Conservation (phyloP, 805 yeast genomes). For the Ogataea salicorniae region DNA sequence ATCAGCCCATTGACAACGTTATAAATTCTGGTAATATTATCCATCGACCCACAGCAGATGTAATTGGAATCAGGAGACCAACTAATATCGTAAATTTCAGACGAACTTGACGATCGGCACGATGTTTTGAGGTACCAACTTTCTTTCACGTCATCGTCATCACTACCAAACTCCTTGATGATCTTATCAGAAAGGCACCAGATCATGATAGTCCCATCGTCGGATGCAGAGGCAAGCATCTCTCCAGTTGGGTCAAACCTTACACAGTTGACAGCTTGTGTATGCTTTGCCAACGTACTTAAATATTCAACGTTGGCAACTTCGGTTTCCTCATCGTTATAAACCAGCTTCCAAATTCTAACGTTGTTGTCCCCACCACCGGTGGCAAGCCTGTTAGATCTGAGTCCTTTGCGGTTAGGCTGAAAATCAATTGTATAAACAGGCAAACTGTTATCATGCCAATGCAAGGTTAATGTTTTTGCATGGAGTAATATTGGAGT, state of each 20-base stretch:
- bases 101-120: conserved; percentile 43
- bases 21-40: conserved; percentile 71
- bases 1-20: conserved; percentile 52
- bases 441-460: conserved; percentile 75
- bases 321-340: conserved; percentile 18
- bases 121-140: conserved; percentile 66
- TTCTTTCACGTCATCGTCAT: conserved; percentile 56
- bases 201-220: conserved; percentile 82
- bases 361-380: conserved; percentile 94
- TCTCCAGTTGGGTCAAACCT: conserved; percentile 71
- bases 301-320: conserved; percentile 58
- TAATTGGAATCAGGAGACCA: conserved; percentile 87
- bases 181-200: conserved; percentile 63
- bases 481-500: conserved; percentile 26
- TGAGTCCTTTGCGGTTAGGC: conserved; percentile 28
- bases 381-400: conserved; percentile 59
- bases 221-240: conserved; percentile 84
- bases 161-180: conserved; percentile 56
- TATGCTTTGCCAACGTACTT: conserved; percentile 79
- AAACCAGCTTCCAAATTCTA: conserved; percentile 38
- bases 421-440: conserved; percentile 67
- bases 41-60: conserved; percentile 89
- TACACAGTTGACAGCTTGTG: conserved; percentile 91
- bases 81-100: conserved; percentile 83
- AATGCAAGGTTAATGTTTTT: conserved; percentile 52